Percentiles rank a stretch among this genome's conserved stretches.
Conservation (phyloP, 2,329 filamentous ascomycete species). For the Rasamsonia emersonii region DNA sequence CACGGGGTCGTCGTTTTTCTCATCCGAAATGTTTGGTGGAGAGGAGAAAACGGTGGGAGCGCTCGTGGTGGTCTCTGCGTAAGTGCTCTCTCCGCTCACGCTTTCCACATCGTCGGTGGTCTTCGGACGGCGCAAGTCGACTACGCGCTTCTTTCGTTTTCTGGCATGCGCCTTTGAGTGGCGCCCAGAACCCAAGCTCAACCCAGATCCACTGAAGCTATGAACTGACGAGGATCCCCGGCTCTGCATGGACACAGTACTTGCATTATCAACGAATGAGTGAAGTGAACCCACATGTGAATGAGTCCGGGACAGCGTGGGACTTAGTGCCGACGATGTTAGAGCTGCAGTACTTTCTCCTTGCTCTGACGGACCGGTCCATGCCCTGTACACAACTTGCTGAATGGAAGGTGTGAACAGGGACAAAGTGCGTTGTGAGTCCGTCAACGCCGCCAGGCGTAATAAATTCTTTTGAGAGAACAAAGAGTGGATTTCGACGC, state of each 20-base stretch:
- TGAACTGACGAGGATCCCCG: conserved; percentile 36
- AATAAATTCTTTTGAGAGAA: conserved; percentile 94
- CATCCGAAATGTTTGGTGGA: conserved; percentile 50
- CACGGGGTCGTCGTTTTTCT: conserved; percentile 47
- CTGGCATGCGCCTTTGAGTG: conserved; percentile 37
- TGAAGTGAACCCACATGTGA: conserved; percentile 60
- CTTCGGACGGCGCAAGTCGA: conserved; percentile 37
- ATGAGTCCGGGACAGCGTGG: conserved; percentile 52
- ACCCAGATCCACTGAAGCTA: conserved; percentile 30
- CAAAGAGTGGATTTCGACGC: conserved; percentile 72
- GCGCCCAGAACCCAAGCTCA: conserved; percentile 32
- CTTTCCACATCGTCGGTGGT: conserved; percentile 32
- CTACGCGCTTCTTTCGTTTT: conserved; percentile 41
- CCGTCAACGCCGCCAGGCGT: conserved; percentile 69
- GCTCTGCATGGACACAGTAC: conserved; percentile 57
- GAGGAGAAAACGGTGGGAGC: conserved; percentile 44
- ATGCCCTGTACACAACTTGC: conserved; percentile 86
- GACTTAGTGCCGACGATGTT: conserved; percentile 35
- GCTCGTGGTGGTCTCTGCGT: conserved; percentile 32
- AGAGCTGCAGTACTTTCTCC: conserved; percentile 43
- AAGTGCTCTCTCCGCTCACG: conserved; percentile 34
- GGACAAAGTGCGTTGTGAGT: conserved; percentile 83
- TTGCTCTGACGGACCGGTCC: conserved; percentile 70
- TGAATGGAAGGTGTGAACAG: conserved; percentile 85
- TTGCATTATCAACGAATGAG: conserved; percentile 65